Base-by-base conservation (phyloP, 306 rosid species). In the Cucurbita maxima region DNA sequence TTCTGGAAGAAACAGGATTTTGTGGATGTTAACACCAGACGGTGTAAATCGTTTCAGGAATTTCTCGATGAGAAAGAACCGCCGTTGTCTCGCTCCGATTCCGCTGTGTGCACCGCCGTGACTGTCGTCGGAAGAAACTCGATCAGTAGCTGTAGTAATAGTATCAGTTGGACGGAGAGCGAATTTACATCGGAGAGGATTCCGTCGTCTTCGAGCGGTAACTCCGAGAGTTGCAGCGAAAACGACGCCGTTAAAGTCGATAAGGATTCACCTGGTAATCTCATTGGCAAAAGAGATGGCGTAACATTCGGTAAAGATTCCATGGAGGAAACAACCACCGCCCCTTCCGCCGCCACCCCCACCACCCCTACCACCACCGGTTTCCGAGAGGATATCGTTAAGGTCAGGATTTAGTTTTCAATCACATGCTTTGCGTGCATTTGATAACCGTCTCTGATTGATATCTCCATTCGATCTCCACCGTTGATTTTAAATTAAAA, bases 161-260 rank as follows among this genome's bases (percentile, higher is more conserved):
- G 75, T 10, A 76, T 79, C 69, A 88, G 96, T 43, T 84, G 96
- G 98, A 76, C 64, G 4, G 93, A 82, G 75, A 87, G 84, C 7
- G 94, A 90, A 10, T 88, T 81, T 59, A 81, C 84, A 0, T 76
- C 80, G 53, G 77, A 59, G 34, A 72, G 58, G 18, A 37, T 56
- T 15, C 64, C 47, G 38, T 75, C 83, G 52, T 75, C 83, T 4
- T 74, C 83, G 5, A 63, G 83, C 68, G 71, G 72, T 40, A 54
- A 43, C 40, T 75, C 80, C 5, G 81, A 72, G 60, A 76, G 82
- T 58, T 76, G 75, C 2, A 41, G 48, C 3, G 67, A 48, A 73
- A 84, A 75, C 82, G 79, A 67, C 86, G 82, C 43, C 72, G 78
- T 50, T 0, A 76, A 19, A 14, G 45, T 61, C 8, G 54, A 62